Percentiles rank a stretch among this genome's conserved stretches.
These are phyloP conservation scores for Volutella citrinella DNA, from an alignment of 2,329 filamentous ascomycete species.

Conservation along the genomic window DNA sequence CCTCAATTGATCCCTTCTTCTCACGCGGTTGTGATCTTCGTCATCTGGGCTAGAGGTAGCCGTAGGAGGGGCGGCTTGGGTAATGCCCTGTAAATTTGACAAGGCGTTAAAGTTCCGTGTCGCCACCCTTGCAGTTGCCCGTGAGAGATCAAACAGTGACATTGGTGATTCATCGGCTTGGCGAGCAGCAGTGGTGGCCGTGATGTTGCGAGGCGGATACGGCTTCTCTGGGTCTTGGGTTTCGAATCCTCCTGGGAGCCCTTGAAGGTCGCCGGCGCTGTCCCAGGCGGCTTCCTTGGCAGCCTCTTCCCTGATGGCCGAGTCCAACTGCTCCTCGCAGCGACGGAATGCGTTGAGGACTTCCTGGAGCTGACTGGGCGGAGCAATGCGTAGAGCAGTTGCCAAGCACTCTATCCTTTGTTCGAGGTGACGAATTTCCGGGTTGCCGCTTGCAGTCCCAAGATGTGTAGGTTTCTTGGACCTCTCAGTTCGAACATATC, in stretches of 20 bases:
- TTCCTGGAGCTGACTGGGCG: conserved; percentile 66
- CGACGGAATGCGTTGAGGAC: conserved; percentile 72
- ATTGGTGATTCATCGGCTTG: conserved; percentile 56
- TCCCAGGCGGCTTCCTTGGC: conserved; percentile 71
- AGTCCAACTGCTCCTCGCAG: conserved; percentile 74
- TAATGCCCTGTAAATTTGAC: conserved; percentile 44
- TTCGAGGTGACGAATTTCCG: conserved; percentile 68
- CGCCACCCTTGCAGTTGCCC: conserved; percentile 58
- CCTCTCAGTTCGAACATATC: conserved; percentile 58
- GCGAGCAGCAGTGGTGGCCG: conserved; percentile 32
- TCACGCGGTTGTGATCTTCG: conserved; percentile 39
- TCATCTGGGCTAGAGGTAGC: conserved; percentile 19
- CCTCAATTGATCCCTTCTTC: conserved; percentile 70
- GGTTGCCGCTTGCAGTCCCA: conserved; percentile 57
- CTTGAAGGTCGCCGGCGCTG: conserved; percentile 56
- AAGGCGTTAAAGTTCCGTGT: conserved; percentile 57
- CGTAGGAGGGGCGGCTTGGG: conserved; percentile 15
- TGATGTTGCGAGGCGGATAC: conserved; percentile 30
- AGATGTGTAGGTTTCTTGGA: conserved; percentile 58
- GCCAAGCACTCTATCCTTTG: conserved; percentile 79
- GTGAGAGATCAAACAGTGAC: conserved; percentile 63
- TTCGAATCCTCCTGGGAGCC: conserved; percentile 55
- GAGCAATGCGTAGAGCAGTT: conserved; percentile 71
- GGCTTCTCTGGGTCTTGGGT: conserved; percentile 22
- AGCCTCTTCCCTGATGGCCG: conserved; percentile 63